These are phyloP conservation scores for Paradendryphiella salina DNA, from an alignment of 2,329 filamentous ascomycete genomes.

Conservation along the genomic window DNA sequence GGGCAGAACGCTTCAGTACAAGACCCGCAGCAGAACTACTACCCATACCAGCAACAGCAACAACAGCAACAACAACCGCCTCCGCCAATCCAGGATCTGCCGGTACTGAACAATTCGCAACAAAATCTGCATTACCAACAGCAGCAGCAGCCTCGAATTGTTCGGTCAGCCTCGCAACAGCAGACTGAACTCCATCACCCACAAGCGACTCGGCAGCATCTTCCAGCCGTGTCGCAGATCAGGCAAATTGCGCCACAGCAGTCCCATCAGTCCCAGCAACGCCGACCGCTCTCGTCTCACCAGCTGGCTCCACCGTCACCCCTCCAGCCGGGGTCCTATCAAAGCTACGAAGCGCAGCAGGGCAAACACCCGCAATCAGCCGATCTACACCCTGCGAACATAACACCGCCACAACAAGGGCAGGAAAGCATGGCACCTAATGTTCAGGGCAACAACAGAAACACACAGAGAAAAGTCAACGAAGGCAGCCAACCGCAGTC, in stretches of 20 bases:
- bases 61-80: constrained; percentile 26
- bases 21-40: constrained; percentile 34
- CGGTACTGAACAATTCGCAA: constrained; percentile 32
- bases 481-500: constrained; percentile 37
- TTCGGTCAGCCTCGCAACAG: constrained; percentile 36
- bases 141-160: constrained; percentile 35
- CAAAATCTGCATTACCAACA: constrained; percentile 35
- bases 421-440: constrained; percentile 42
- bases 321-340: constrained; percentile 38
- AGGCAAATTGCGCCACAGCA: constrained; percentile 36
- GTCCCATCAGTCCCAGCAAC: constrained; percentile 37
- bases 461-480: constrained; percentile 43
- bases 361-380: constrained; percentile 28
- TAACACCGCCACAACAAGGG: constrained; percentile 35
- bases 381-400: constrained; percentile 35
- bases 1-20: constrained; percentile 32
- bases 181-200: constrained; percentile 41
- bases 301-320: constrained; percentile 44
- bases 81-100: constrained; percentile 33
- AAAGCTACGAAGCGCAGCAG: constrained; percentile 41
- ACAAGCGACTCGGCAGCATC: constrained; percentile 36
- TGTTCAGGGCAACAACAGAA: constrained; percentile 29
- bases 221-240: constrained; percentile 36
- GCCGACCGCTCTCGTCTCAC: constrained; percentile 42
- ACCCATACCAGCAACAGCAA: constrained; percentile 18